Evolutionary conservation across 306 rosid species (phyloP).

Genomic region (Corylus americana): DNA sequence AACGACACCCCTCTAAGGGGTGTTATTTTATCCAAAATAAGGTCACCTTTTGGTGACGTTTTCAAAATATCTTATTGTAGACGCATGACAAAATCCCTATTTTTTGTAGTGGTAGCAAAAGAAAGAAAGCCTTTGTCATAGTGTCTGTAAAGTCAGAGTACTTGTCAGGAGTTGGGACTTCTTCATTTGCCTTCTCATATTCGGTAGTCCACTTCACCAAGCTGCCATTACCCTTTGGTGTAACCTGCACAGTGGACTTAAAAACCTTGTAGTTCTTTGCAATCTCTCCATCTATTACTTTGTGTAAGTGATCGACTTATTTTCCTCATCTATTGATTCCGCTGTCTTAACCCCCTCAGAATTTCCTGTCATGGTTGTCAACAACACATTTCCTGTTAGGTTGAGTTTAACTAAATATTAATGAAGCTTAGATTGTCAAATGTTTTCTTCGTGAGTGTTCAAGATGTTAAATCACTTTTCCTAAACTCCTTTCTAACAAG

Average conservation of each 20-base stretch:
- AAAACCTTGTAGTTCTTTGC: conserved; percentile 8
- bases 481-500: no score
- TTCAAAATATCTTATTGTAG: no score
- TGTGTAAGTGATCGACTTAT: conserved; percentile 15
- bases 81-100: no score
- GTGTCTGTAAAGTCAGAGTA: conserved; percentile 13
- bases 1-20: no score
- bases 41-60: no score
- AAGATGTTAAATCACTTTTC: no score
- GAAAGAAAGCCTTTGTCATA: conserved; percentile 6
- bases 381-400: background rate
- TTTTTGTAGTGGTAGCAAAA: no score
- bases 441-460: no score
- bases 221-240: conserved; percentile 8
- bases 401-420: background rate
- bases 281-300: conserved; percentile 7
- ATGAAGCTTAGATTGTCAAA: no score
- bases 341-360: background rate
- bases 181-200: conserved; percentile 24
- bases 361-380: conserved; percentile 7
- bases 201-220: conserved; percentile 29
- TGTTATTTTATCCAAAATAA: no score
- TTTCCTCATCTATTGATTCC: conserved; percentile 26
- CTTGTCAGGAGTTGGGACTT: conserved; percentile 11
- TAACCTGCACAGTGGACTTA: background rate